Conservation (phyloP, 306 rosid genomes). For the Trichosanthes truncata region DNA sequence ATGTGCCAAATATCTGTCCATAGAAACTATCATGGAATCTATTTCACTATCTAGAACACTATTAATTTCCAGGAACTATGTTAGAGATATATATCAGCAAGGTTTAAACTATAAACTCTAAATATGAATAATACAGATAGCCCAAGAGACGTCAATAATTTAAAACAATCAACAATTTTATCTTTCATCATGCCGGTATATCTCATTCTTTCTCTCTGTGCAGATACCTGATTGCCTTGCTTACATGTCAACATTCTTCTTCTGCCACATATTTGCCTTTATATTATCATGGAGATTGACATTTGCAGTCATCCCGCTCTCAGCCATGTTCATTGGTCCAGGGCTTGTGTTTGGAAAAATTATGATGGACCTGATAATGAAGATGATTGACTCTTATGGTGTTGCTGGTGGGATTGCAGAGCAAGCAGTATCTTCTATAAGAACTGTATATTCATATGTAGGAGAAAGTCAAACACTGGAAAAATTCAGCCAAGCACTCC, state of each 20-base stretch:
- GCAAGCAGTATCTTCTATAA: constrained; percentile 78
- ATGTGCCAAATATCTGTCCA: neutral
- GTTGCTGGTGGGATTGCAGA: constrained; percentile 82
- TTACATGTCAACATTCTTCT: constrained; percentile 70
- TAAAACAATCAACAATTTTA: neutral
- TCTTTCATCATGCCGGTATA: constrained; percentile 9
- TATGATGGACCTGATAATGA: constrained; percentile 63
- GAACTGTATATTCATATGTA: constrained; percentile 74
- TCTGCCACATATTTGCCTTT: constrained; percentile 84
- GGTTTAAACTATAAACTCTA: neutral
- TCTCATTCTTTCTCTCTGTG: constrained; percentile 9
- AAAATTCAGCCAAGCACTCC: constrained; percentile 62
- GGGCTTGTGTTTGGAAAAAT: constrained; percentile 65
- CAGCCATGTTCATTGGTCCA: constrained; percentile 67
- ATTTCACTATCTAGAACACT: neutral
- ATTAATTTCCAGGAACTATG: neutral
- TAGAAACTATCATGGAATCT: neutral
- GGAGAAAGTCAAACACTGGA: constrained; percentile 65
- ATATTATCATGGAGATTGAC: constrained; percentile 69
- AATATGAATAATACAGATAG: neutral
- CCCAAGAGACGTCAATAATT: neutral
- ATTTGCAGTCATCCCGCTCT: constrained; percentile 72
- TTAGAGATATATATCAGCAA: neutral
- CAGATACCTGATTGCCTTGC: constrained; percentile 78
- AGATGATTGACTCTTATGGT: constrained; percentile 82